Evolutionary conservation across 2,329 filamentous ascomycete species (phyloP).

Genomic region (Aspergillaceae sp.): DNA sequence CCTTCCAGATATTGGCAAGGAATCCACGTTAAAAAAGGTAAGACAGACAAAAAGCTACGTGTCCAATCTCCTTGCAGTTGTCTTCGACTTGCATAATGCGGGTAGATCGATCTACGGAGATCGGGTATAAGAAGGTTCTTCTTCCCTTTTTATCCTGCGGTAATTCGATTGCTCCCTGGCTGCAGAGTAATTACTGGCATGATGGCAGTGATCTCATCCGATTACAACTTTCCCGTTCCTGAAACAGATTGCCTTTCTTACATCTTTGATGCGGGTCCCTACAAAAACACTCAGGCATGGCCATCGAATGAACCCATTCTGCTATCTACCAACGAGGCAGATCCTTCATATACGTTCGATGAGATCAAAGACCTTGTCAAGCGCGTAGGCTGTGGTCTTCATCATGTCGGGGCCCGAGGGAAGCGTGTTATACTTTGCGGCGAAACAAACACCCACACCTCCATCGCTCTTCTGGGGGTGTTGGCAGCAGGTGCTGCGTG

Average conservation of each 20-base stretch:
- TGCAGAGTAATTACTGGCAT: background rate
- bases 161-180: background rate
- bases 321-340: background rate
- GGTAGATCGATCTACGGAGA: too few relatives aligned
- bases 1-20: too few relatives aligned
- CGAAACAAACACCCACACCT: background rate
- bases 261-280: background rate
- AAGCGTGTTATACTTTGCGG: background rate
- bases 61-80: too few relatives aligned
- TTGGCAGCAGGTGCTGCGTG: background rate
- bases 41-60: too few relatives aligned
- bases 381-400: background rate
- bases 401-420: background rate
- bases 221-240: background rate
- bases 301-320: background rate
- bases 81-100: too few relatives aligned
- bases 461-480: background rate
- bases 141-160: background rate
- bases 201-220: background rate
- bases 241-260: background rate
- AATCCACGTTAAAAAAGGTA: too few relatives aligned
- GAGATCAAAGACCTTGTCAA: background rate
- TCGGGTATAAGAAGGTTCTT: too few relatives aligned
- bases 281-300: background rate
- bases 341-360: background rate